phyloP scores from a whole-genome alignment of 1,284 basidiomycete species.

The Rhizopogon hawkerae region DNA sequence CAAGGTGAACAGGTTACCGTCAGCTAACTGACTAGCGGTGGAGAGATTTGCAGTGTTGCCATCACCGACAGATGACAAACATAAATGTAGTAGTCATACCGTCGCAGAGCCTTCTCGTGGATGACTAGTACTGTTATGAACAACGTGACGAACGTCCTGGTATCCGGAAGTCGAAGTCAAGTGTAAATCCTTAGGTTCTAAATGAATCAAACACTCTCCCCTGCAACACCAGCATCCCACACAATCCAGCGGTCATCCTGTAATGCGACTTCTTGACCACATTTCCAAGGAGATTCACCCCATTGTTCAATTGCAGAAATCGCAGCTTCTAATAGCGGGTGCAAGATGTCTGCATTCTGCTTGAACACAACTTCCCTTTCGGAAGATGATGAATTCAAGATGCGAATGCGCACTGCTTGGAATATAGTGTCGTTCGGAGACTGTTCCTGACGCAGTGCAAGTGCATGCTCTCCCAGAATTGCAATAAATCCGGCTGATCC shows the following conservation, averaged over 20 bases:
- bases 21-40: background rate
- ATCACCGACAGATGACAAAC: no score
- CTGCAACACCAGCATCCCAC: background rate
- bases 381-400: background rate
- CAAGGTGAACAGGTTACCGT: background rate
- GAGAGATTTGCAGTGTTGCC: no score
- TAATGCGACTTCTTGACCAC: background rate
- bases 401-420: constrained; percentile 19
- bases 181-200: background rate
- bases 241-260: background rate
- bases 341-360: background rate
- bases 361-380: background rate
- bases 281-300: background rate
- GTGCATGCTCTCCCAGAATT: constrained; percentile 17
- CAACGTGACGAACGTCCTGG: background rate
- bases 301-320: background rate
- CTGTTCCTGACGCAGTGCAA: constrained; percentile 16
- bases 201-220: background rate
- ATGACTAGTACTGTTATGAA: background rate
- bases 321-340: background rate
- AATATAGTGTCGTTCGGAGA: constrained; percentile 6
- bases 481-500: constrained; percentile 18
- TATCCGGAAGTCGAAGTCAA: background rate
- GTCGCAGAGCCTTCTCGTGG: background rate
- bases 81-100: background rate